Evolutionary conservation across 2,329 filamentous ascomycete species (phyloP), one percentile per base, ranked within the genome.

Genomic region (Orbilia blumenaviensis): DNA sequence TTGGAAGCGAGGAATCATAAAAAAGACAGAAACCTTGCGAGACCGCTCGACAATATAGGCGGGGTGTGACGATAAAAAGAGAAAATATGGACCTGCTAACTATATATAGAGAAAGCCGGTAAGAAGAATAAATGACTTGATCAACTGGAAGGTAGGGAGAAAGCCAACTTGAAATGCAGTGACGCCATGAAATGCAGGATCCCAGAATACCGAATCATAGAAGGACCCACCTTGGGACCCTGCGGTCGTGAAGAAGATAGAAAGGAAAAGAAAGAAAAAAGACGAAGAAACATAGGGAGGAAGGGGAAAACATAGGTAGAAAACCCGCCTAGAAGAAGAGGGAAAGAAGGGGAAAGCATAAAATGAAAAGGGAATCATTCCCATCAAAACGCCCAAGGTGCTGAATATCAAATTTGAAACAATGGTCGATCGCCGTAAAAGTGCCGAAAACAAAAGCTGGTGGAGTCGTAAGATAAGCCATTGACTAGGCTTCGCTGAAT

Each of bases 141-240:
- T 46, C 58, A 29, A 46, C 14, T n/a, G 9, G 5, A 34, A 29
- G 27, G 44, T 27, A 60, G 6, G 7, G 44, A 63, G 42, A 48
- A 46, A 25, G 10, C 16, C 34, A 60, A 41, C 41, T 23, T 14
- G 18, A 23, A 34, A 71, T 44, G n/a, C 48, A 60, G 36, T 38
- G 60, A 60, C 67, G 67, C 67, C 67, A 38, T 54, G 50, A 72
- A 71, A 72, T 72, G 67, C 67, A 66, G 60, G 29, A 54, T 66
- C 67, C 67, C 27, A 62, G 58, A 64, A 46, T 12, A 29, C 46
- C 34, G 56, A 71, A 60, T 50, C 60, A 18, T 72, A 48, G 9
- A 46, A 63, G 29, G 48, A 66, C 52, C 67, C 60, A 66, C 34
- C 58, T 21, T 18, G 67, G 42, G 67, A 58, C 18, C 48, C 67